Evolutionary conservation across 2,329 filamentous ascomycete species (phyloP), one percentile per base, ranked within the genome.

Genomic region (Teratosphaeria viscida): DNA sequence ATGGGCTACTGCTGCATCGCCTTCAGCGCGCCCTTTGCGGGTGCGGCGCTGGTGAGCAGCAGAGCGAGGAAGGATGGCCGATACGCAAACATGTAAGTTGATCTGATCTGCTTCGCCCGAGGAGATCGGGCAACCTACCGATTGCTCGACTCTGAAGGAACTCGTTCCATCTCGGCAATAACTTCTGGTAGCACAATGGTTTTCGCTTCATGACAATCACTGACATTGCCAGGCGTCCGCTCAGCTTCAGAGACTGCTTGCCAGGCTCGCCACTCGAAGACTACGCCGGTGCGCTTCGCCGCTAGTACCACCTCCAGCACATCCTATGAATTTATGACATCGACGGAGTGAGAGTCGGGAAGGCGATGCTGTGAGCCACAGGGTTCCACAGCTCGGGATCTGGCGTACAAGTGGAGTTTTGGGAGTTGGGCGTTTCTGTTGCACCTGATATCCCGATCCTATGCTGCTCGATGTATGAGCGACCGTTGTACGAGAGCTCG

Each of bases 181-280:
- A 58, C 53, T 58, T 5, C 29, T 7, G 29, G 29, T 32, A 7
- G 29, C 37, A 55, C 14, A 55, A 49, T n/a, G 26, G 1, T 10
- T 49, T 49, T n/a, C 43, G 19, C 43, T 6, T 6, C 43, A 49
- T 3, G 43, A 16, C 43, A 49, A n/a, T 26, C 16, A n/a, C 35
- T 60, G 26, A 54, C 10, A 14, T 39, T 54, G n/a, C 2, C 29
- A 72, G 71, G 61, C 67, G 70, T 35, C 70, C 69, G 32, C 61
- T 73, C 37, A 71, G 69, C 63, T 73, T 72, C 62, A 65, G 71
- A 26, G 70, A 73, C 54, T 72, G 71, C 60, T 63, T 73, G 37
- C 70, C 68, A 26, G 64, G 68, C 52, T 72, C 71, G 55, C 66
- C 66, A 27, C 62, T 72, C 14, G 68, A 71, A 47, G 71, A 72